Evolutionary conservation across 2,329 filamentous ascomycete genomes (phyloP), one percentile per base, ranked within the genome.

Genomic region (Nemania diffusa): DNA sequence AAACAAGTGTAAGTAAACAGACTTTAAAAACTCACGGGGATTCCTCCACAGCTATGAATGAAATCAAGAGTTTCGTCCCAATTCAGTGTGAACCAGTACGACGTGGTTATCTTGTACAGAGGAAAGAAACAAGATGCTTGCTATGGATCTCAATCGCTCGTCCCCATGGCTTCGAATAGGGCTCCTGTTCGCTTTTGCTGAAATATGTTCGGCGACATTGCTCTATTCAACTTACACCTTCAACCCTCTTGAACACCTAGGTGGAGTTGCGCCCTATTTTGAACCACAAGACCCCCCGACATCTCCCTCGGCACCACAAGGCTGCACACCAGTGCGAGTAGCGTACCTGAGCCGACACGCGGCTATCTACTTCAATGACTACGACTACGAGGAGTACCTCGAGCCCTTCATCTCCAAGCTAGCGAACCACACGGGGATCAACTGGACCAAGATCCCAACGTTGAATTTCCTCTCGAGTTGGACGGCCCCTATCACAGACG

Each of bases 331-430:
- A 1, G 82, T 80, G 0, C 81, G 83, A 29, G 85, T 85, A 0
- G 84, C 85, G 2, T 88, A 88, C 74, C 79, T 88, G 0, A 81
- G 84, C 17, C 85, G 87, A n/a, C 87, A 88, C 70, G 86, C 86
- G 0, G 86, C 87, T 40, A 88, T 88, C 63, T 88, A 87, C 71
- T 84, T 84, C 69, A 88, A 88, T 68, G 86, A 88, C 72, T 85
- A 83, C 65, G 87, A 89, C 72, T 87, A 84, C 56, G 85, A 88
- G 68, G 79, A 81, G 44, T 88, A 87, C 71, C 85, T 88, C 24
- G 82, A 85, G 72, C 85, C 86, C 0, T 87, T 88, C 55, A 72
- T 88, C 17, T 76, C 81, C 58, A 91, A 91, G 78, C 78, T 90
- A 50, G 78, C 82, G 64, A 90, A 90, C 73, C 84, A 83, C 46